Conservation (phyloP, 345 rosid genomes). For the Rhodomyrtus tomentosa region DNA sequence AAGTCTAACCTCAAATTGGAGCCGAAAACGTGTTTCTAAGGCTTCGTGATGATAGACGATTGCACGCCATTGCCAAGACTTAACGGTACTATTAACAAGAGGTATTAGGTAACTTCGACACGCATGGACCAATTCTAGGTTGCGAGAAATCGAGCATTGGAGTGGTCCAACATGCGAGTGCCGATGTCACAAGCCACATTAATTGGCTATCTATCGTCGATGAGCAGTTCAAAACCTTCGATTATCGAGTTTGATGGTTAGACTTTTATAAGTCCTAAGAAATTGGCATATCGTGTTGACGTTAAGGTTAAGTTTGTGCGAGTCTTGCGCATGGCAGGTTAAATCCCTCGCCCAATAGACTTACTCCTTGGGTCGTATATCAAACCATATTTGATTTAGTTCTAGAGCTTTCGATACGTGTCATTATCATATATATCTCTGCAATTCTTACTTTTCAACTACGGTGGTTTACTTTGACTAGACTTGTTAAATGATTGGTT, state of each 20-base stretch:
- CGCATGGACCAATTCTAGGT: not conserved
- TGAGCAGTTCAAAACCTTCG: not conserved
- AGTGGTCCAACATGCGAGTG: not conserved
- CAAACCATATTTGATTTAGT: not conserved
- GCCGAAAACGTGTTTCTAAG: not conserved
- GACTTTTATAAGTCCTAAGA: not conserved
- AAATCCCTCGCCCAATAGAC: not conserved
- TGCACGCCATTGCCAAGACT: not conserved
- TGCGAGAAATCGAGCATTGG: not conserved
- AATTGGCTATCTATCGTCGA: not conserved
- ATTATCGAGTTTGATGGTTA: not conserved
- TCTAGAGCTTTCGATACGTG: not conserved
- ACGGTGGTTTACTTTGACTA: not conserved
- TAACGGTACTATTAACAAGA: not conserved
- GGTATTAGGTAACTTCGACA: not conserved
- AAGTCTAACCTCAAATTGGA: not conserved
- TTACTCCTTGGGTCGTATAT: not conserved
- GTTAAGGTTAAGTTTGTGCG: not conserved
- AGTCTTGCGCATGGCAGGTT: not conserved
- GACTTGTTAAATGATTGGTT: not conserved
- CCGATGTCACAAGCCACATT: not conserved
- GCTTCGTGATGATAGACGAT: not conserved
- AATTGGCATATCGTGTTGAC: not conserved
- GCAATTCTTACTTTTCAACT: not conserved
- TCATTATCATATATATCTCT: not conserved